Evolutionary conservation across 176 grass and related monocot genomes (phyloP), one percentile per base, ranked within the genome.

Genomic region (Pontederia paniculata): DNA sequence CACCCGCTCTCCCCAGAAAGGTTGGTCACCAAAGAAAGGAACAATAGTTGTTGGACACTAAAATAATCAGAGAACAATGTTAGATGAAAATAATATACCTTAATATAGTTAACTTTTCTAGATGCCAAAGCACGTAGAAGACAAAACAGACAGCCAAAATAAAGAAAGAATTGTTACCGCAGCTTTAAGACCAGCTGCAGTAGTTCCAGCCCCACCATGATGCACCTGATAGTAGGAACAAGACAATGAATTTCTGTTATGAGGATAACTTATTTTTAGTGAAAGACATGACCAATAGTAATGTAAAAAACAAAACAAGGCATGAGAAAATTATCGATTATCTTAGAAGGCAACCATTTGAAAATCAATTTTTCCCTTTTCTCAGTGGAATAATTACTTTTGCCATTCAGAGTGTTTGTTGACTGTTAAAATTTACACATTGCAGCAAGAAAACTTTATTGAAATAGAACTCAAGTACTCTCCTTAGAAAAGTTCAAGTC

Each of bases 181-280:
- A 68, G 91, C 83, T 77, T 87, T 90, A 22, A 90, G 86, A 53
- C 91, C 91, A 58, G 91, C 91, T 58, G 86, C 91, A 60, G 91
- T 97, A 23, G 91, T 97, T 73, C 86, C 91, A 76, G 91, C 91
- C 63, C 91, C 91, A 62, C 91, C 91, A 79, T 97, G 91, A 76
- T 97, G 91, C 60, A 97, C 86, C 91, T 97, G 74, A 48, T 22
- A 13, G 78, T 23, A 59, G 43, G 52, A 59, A 23, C 57, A 13
- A 8, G 15, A n/a, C 12, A n/a, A 52, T 52, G 16, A 21, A 55
- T 23, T 2, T 55, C 22, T 21, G 17, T 20, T 55, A 10, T 37
- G 28, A 37, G 28, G 28, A 37, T 37, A 5, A 5, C 0, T 37
- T 37, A 37, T 37, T 6, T 37, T 37, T 37, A 37, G 28, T 37